These are phyloP conservation scores for Chloromonas sp. DNA, from an alignment of 163 green algal genomes.

Conservation along the genomic window DNA sequence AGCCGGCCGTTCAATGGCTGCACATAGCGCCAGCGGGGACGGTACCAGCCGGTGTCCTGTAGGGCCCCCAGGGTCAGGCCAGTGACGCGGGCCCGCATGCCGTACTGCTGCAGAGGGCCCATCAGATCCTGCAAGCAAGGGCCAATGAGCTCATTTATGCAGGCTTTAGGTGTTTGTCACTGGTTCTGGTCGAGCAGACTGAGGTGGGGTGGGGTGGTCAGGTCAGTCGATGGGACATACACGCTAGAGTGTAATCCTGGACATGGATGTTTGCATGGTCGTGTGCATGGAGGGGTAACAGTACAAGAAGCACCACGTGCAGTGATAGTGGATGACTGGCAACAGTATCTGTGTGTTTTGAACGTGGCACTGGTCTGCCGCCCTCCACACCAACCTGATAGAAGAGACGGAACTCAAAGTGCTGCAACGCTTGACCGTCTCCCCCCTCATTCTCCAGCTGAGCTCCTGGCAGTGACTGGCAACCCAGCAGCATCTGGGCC, in stretches of 20 bases:
- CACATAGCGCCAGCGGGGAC: constrained; percentile 1
- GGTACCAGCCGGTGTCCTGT: constrained; percentile 6
- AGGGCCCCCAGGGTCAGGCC: background rate
- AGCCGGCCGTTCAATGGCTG: background rate
- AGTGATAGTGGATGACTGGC: background rate
- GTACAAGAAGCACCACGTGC: no score
- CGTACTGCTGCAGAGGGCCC: background rate
- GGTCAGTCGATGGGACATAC: background rate
- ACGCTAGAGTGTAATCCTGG: background rate
- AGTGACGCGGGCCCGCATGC: background rate
- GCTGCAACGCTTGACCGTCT: background rate
- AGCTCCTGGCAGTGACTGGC: background rate
- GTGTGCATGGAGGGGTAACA: background rate
- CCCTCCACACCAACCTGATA: background rate
- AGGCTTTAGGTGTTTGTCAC: background rate
- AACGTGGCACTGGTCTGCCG: no score
- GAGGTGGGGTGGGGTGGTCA: background rate
- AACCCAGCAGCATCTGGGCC: background rate
- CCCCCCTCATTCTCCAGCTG: constrained; percentile 2
- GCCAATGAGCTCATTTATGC: background rate
- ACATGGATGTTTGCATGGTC: background rate
- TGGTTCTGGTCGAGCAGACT: background rate
- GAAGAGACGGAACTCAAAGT: constrained; percentile 10
- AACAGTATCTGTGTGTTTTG: background rate
- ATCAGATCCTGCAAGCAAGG: constrained; percentile 5